Base-by-base conservation (phyloP, 768 basidiomycete species). In the Galerina sulciceps region DNA sequence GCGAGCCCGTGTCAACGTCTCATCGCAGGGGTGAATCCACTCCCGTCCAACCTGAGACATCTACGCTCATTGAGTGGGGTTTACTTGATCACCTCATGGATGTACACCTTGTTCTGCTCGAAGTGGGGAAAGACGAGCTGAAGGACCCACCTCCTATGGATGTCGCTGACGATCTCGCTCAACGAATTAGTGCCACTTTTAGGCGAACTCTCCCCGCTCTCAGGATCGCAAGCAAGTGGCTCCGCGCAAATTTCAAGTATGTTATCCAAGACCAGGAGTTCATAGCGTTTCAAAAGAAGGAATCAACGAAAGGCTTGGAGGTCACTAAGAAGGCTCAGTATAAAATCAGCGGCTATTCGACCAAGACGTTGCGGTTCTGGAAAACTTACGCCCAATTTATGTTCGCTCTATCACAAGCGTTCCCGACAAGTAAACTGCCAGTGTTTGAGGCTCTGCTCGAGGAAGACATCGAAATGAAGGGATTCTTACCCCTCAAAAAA, bases 181-280 rank as follows among this genome's bases (percentile, higher is more conserved):
- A 90, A 71, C 81, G 83, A 20, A 97, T 99, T 67, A 90, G 91
- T 1, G 95, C 95, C 1, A 82, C 84, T 11, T 90, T 98, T 60
- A 81, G 96, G 47, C 83, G 97, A 26, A 89, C 90, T 5, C 77
- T 99, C 6, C 95, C 95, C 4, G 89, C 93, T 6, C 76, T 99
- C 35, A 86, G 96, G 17, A 88, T 98, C 55, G 86, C 89, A 4
- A 88, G 88, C 67, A 96, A 94, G 70, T 99, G 97, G 97, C 71
- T 98, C 11, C 78, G 82, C 31, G 85, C 85, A 4, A 93, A 98
- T 69, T 73, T 85, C 64, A 85, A 84, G 59, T 91, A 92, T 62
- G 68, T 93, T 20, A 65, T 75, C 38, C 83, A 85, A 46, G 79
- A 78, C 66, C 73, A 69, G 57, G 74, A 75, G 54, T 78, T 71